Evolutionary conservation across 2,329 filamentous ascomycete species (phyloP).

Genomic region (Fusarium aywerte): DNA sequence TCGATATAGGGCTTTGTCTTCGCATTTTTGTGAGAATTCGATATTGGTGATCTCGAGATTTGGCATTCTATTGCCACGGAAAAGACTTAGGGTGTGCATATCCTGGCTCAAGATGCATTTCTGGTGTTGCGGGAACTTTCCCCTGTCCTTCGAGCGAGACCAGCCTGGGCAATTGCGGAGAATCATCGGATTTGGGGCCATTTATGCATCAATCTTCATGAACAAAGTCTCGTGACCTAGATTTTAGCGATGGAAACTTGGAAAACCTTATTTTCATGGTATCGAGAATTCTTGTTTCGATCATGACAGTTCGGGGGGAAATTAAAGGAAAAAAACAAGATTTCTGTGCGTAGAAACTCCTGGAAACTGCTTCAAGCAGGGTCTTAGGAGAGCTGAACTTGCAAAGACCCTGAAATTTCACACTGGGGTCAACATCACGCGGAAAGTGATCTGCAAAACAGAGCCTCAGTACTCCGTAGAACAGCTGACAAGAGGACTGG

Average conservation of each 20-base stretch:
- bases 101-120: constrained; percentile 9
- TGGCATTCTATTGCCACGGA: constrained; percentile 22
- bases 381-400: constrained; percentile 1
- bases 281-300: constrained; percentile 5
- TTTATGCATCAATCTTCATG: background rate
- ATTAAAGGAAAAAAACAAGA: constrained; percentile 21
- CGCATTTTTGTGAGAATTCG: constrained; percentile 3
- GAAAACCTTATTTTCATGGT: constrained; percentile 3
- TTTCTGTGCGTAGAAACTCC: constrained; percentile 18
- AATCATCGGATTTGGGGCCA: background rate
- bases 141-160: constrained; percentile 1
- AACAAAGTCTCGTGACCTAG: constrained; percentile 20
- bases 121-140: constrained; percentile 23
- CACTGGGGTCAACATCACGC: constrained; percentile 33
- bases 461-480: constrained; percentile 30
- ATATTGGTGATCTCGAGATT: background rate
- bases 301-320: background rate
- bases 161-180: background rate
- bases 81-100: background rate
- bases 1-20: constrained; percentile 5
- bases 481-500: constrained; percentile 4
- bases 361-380: constrained; percentile 24
- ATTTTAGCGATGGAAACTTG: background rate
- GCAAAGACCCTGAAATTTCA: constrained; percentile 37
- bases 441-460: constrained; percentile 35